Evolutionary conservation across 192 early-diverging fungal genomes (phyloP).

Genomic region (Rhizophagus sp.): DNA sequence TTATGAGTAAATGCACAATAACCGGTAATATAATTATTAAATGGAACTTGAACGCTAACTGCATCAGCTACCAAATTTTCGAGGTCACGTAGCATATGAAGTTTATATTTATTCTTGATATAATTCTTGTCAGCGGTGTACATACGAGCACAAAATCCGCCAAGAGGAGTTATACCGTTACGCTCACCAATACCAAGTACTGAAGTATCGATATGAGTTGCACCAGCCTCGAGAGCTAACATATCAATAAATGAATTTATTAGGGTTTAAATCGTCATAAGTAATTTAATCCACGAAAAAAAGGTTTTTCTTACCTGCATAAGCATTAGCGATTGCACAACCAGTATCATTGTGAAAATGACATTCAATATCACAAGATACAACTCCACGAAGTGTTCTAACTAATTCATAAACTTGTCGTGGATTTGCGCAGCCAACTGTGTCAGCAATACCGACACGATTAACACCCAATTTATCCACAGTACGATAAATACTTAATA

Average conservation of each 20-base stretch:
- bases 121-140: constrained; percentile 92
- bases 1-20: constrained; percentile 99
- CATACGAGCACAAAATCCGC: constrained; percentile 94
- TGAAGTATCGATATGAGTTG: constrained; percentile 97
- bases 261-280: background rate
- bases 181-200: constrained; percentile 98
- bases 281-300: background rate
- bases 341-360: constrained; percentile 99
- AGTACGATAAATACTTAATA: constrained; percentile 92
- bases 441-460: constrained; percentile 98
- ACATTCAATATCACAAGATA: constrained; percentile 98
- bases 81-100: constrained; percentile 88
- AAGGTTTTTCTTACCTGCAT: constrained; percentile 57
- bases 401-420: constrained; percentile 98
- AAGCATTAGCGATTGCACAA: constrained; percentile 97
- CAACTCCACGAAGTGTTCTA: constrained; percentile 89
- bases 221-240: constrained; percentile 90
- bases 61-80: constrained; percentile 97
- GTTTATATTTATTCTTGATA: constrained; percentile 92
- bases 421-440: constrained; percentile 97
- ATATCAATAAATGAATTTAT: constrained; percentile 23
- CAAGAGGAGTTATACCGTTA: constrained; percentile 96
- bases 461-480: constrained; percentile 98
- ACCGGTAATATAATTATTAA: constrained; percentile 99
- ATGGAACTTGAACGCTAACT: constrained; percentile 93